phyloP scores from a whole-genome alignment of 352 stramenopile species.

The Globisporangium paroecandrum region DNA sequence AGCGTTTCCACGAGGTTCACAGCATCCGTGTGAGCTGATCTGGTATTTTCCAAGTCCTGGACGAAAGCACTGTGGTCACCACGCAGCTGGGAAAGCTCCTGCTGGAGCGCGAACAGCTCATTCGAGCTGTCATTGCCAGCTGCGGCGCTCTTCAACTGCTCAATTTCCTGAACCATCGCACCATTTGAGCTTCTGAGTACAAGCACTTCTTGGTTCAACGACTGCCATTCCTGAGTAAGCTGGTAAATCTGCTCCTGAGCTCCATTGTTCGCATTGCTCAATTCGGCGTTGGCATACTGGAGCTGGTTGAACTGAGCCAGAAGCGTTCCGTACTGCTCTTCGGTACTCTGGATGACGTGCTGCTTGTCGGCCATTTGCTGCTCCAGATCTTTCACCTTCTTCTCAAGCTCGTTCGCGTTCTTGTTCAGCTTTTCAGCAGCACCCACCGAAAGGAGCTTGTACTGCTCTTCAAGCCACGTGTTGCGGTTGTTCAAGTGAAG shows the following conservation, averaged over 20 bases:
- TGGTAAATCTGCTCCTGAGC: conserved; percentile 13
- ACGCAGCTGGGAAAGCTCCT: conserved; percentile 32
- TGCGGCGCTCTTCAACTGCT: background rate
- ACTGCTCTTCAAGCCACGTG: conserved; percentile 73
- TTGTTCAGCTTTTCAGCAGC: conserved; percentile 24
- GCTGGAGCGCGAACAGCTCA: conserved; percentile 23
- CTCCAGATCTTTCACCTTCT: conserved; percentile 30
- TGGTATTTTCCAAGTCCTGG: conserved; percentile 23
- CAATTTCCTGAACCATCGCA: conserved; percentile 5
- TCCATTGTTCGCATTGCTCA: conserved; percentile 6
- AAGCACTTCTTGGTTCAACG: conserved; percentile 19
- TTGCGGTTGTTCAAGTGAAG: conserved; percentile 78
- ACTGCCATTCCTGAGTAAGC: conserved; percentile 26
- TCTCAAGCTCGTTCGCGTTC: conserved; percentile 21
- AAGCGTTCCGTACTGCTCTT: conserved; percentile 35
- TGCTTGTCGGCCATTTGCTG: conserved; percentile 12
- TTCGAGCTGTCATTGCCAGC: background rate
- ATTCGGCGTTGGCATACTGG: conserved; percentile 8
- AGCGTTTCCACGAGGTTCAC: conserved; percentile 13
- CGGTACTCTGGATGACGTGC: background rate
- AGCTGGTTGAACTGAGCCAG: conserved; percentile 14
- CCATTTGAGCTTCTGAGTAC: conserved; percentile 9
- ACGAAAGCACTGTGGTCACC: conserved; percentile 15
- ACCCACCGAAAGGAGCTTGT: conserved; percentile 38
- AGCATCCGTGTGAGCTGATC: conserved; percentile 4